A percentile compares a stretch with the other conserved stretches of the same genome.
Evolutionary conservation across 2,329 filamentous ascomycete genomes (phyloP).

Genomic region (Pseudocercospora crystallina): DNA sequence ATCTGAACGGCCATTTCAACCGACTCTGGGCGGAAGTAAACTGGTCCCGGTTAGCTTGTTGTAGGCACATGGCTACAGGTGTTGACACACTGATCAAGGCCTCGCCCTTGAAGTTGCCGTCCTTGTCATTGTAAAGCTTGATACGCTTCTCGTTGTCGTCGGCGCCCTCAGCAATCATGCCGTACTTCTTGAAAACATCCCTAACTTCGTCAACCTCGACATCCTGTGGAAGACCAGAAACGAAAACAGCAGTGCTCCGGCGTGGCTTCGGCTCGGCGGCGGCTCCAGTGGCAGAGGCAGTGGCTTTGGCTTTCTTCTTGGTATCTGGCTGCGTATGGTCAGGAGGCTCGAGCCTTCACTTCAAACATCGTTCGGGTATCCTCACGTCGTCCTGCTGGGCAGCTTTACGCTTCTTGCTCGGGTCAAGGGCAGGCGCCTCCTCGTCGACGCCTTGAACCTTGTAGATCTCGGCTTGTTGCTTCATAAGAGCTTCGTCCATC

Average conservation of each 20-base stretch:
- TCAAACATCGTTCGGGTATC: background rate
- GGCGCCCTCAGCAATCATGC: conserved; percentile 91
- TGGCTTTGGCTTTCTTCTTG: conserved; percentile 22
- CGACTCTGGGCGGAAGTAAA: conserved; percentile 95
- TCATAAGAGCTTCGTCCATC: conserved; percentile 61
- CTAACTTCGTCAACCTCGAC: conserved; percentile 77
- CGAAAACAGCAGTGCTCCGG: conserved; percentile 88
- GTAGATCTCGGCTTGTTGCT: conserved; percentile 63
- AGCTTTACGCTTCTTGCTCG: conserved; percentile 43
- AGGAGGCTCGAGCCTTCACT: conserved; percentile 1
- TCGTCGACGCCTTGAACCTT: conserved; percentile 61
- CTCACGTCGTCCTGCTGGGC: conserved; percentile 35
- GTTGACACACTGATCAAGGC: conserved; percentile 61
- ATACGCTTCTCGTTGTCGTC: conserved; percentile 84
- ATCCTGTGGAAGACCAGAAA: conserved; percentile 81
- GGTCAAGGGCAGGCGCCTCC: conserved; percentile 38
- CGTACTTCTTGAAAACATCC: conserved; percentile 81
- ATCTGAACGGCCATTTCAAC: conserved; percentile 81
- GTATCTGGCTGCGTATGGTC: conserved; percentile 7
- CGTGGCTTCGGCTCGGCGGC: conserved; percentile 27
- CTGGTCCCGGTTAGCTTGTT: conserved; percentile 34
- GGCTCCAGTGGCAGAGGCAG: conserved; percentile 7
- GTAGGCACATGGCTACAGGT: background rate
- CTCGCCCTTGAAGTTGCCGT: conserved; percentile 88
- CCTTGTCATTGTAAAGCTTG: conserved; percentile 83